Conservation (phyloP, 2,329 filamentous ascomycete species). For the Hymenoscyphus repandus region DNA sequence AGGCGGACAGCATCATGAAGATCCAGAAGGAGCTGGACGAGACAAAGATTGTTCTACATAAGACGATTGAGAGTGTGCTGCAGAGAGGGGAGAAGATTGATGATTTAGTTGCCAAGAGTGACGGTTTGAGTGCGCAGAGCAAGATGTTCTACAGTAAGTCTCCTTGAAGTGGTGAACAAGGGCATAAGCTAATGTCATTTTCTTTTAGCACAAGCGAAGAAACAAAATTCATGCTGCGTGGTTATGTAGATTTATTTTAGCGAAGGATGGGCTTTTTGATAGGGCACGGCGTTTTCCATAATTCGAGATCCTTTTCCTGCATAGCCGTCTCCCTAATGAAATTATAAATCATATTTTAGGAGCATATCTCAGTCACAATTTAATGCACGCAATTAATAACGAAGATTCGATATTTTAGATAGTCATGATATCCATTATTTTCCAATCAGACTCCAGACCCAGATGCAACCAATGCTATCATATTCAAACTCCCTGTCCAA, state of each 20-base stretch:
- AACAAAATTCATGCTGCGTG: constrained; percentile 72
- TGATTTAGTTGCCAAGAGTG: constrained; percentile 86
- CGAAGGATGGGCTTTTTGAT: neutral
- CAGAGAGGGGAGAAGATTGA: constrained; percentile 97
- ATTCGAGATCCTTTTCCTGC: constrained; percentile 7
- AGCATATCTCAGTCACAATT: no score
- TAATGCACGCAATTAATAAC: no score
- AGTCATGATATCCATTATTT: neutral
- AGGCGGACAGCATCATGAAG: constrained; percentile 89
- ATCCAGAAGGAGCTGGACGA: constrained; percentile 96
- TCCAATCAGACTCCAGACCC: constrained; percentile 9
- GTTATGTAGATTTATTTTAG: constrained; percentile 49
- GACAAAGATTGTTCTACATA: constrained; percentile 95
- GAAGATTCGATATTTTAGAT: no score
- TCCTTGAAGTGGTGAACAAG: neutral
- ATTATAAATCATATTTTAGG: no score
- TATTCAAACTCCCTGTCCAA: constrained; percentile 15
- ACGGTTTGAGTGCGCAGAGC: constrained; percentile 82
- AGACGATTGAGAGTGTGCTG: constrained; percentile 86
- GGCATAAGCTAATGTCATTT: constrained; percentile 8
- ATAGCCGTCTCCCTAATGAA: no score
- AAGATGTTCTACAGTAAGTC: constrained; percentile 92
- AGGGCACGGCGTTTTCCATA: constrained; percentile 16
- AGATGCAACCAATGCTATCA: constrained; percentile 7
- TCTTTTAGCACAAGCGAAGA: constrained; percentile 60